Base-by-base conservation (phyloP, 805 yeast genomes). In the Barnettozyma californica region DNA sequence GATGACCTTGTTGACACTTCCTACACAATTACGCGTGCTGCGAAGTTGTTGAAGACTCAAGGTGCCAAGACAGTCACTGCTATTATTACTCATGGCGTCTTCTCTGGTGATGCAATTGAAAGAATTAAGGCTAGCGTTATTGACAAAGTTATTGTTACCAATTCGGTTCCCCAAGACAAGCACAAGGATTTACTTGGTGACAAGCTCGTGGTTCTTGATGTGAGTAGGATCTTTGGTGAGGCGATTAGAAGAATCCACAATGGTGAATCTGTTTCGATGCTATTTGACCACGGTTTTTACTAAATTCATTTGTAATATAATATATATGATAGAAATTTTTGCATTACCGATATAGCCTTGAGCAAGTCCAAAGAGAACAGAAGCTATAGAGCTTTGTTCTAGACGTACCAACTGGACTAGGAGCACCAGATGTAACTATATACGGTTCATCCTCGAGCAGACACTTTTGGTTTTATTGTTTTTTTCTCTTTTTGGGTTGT, bases 1-100 rank as follows among this genome's bases (percentile, higher is more conserved):
- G 99, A 94, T 68, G 99, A 94, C 65, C 71, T 94, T 57, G 90
- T 90, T 5, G 99, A 94, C 65, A 92, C 99, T 1, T 88, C 95
- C 1, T 83, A 83, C 62, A 94, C 99, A 1, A 82, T 94, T 43
- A 84, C 94, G 0, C 73, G 97, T 34, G 98, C 98, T 7, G 97
- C 98, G 10, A 84, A 84, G 63, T 71, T 94, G 38, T 75, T 94
- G 62, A 94, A 91, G 66, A 95, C 88, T 57, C 95, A 91, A 63
- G 98, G 98, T 9, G 97, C 97, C 8, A 76, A 76, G 19, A 80
- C 81, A 55, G 95, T 94, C 14, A 84, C 84, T 61, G 97, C 95
- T 1, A 66, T 94, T 45, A 84, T 89, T 35, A 91, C 98, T 0
- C 99, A 94, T 62, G 98, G 96, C 33, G 76, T 94, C 9, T 87